Base-by-base conservation (phyloP, 2,329 filamentous ascomycete species). In the Waltergamsia citrina region DNA sequence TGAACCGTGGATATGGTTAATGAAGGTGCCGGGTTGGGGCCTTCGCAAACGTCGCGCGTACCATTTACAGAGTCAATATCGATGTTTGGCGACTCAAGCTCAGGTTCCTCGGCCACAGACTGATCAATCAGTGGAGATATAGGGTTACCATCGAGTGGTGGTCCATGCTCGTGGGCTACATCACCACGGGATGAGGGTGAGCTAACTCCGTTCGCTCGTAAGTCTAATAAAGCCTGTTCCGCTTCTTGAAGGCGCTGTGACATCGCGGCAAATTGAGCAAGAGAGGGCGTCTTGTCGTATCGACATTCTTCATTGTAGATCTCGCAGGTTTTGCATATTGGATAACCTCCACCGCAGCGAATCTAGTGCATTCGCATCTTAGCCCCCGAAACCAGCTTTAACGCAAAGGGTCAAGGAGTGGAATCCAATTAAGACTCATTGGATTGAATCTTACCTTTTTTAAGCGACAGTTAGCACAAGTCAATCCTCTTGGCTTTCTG, bases 201-300 rank as follows among this genome's bases (percentile, higher is more conserved):
- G 11, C 41, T 34, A 6, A 8, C 11, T 4, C 19, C 21, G 16
- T 17, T 23, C 16, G 29, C 12, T 11, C 34, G 38, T 15, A 49
- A 37, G 2, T 45, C 40, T 12, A 18, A 37, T 15, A 51, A 38
- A 4, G 37, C 41, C 30, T 39, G 21, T 37, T 51, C 48, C 4
- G 43, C 43, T 14, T 49, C 47, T 32, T 49, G 41, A 14, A 54
- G 41, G n/a, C 45, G 34, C 35, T 43, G 37, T 5, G 46, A 45
- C 48, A 54, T 51, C 11, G 45, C 46, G 6, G 53, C 29, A 26
- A 53, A 38, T 38, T 54, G 50, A 10, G 50, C 49, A 43, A 55
- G 49, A 7, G 52, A 49, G 19, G 49, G 52, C 28, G 44, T 29
- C 35, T 53, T 53, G 32, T 55, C 51, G 32, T 55, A 54, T 16